These are phyloP conservation scores for Trypanosoma grayi DNA, from an alignment of 208 protist species.

Conservation along the genomic window DNA sequence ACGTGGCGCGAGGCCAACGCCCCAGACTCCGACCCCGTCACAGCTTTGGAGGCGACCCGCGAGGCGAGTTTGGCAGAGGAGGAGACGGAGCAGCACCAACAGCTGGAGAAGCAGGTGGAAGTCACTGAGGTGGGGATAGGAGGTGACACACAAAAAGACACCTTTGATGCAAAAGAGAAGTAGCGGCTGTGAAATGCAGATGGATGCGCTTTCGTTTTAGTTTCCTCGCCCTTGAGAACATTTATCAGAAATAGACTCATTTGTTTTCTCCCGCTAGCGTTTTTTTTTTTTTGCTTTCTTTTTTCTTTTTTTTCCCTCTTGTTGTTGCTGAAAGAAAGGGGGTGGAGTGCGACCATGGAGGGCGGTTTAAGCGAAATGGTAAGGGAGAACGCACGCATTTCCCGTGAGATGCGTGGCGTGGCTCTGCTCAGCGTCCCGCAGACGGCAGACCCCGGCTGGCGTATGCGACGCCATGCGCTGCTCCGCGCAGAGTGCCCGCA, in stretches of 20 bases:
- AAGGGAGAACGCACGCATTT: conserved; percentile 31
- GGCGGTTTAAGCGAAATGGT: conserved; percentile 24
- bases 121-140: not conserved
- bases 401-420: conserved; percentile 41
- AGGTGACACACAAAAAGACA: no score
- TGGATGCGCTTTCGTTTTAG: no score
- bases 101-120: not conserved
- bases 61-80: conserved; percentile 18
- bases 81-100: not conserved
- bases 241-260: no score
- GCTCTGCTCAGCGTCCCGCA: conserved; percentile 21
- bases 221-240: no score
- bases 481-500: conserved; percentile 42
- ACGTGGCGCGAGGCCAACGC: conserved; percentile 36
- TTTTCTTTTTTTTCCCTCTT: not conserved
- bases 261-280: no score
- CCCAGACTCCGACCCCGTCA: conserved; percentile 78
- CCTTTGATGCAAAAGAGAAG: no score
- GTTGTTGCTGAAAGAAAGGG: not conserved
- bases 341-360: not conserved
- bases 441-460: conserved; percentile 23
- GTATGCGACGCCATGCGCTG: conserved; percentile 34
- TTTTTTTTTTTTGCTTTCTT: not conserved
- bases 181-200: no score
- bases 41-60: conserved; percentile 46